A percentile compares a stretch with the other conserved stretches of the same genome.
Conservation (phyloP, 805 yeast genomes). For the Jamesozyma spencerorum region DNA sequence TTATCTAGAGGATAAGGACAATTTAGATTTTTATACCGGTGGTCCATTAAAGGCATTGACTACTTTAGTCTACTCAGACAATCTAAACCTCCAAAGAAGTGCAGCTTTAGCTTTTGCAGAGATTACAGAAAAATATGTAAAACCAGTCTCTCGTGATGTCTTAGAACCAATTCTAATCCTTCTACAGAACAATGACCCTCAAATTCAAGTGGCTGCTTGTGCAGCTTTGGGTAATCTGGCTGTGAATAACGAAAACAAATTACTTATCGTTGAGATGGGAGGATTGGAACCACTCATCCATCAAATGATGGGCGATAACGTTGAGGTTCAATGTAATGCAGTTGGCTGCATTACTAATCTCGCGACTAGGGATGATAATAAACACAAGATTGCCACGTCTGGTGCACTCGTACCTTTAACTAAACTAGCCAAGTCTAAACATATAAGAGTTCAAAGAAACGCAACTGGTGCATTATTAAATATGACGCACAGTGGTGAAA, state of each 20-base stretch:
- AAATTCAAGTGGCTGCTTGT: constrained; percentile 96
- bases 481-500: constrained; percentile 96
- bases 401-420: constrained; percentile 95
- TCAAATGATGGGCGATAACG: constrained; percentile 95
- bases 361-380: constrained; percentile 96
- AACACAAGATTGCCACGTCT: constrained; percentile 87
- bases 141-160: constrained; percentile 83
- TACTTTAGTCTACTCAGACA: constrained; percentile 89
- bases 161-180: constrained; percentile 86
- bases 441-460: constrained; percentile 92
- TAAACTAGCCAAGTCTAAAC: constrained; percentile 86
- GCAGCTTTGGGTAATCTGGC: constrained; percentile 98
- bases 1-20: constrained; percentile 66
- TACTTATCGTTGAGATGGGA: constrained; percentile 93
- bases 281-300: constrained; percentile 92
- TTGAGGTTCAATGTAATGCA: constrained; percentile 97
- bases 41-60: constrained; percentile 77
- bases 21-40: constrained; percentile 82
- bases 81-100: constrained; percentile 87
- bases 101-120: constrained; percentile 98
- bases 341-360: constrained; percentile 97
- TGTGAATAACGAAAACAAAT: constrained; percentile 89
- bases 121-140: constrained; percentile 91
- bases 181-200: constrained; percentile 79
- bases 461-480: constrained; percentile 96